Evolutionary conservation across 176 grass and related monocot genomes (phyloP).

Genomic region (Ampelocalamus luodianensis): DNA sequence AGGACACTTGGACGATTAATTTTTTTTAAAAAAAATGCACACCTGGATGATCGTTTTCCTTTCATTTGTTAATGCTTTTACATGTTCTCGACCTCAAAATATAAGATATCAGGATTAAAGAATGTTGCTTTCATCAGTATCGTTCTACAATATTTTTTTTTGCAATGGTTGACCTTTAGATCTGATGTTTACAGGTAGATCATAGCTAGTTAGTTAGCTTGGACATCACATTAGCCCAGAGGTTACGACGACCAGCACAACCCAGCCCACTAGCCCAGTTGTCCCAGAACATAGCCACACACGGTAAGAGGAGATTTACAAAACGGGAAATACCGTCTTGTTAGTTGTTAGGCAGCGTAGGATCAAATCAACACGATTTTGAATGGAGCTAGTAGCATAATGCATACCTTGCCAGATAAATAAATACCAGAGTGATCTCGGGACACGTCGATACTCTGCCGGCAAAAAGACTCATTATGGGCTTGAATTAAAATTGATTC

Average conservation of each 20-base stretch:
- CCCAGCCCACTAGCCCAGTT: not conserved
- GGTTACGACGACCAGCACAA: not conserved
- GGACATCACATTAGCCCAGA: not conserved
- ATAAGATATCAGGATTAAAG: not conserved
- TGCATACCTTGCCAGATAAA: not conserved
- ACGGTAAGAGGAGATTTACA: not conserved
- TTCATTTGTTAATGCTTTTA: not conserved
- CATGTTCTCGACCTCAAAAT: conserved; percentile 7
- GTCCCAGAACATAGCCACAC: not conserved
- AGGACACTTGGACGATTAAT: not conserved
- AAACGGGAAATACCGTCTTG: not conserved
- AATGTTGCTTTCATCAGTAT: conserved; percentile 10
- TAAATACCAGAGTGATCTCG: not conserved
- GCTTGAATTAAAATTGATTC: no score
- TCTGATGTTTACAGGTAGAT: not conserved
- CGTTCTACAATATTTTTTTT: not conserved
- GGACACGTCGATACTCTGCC: conserved; percentile 14
- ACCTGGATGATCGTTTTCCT: conserved; percentile 4
- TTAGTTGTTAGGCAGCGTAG: not conserved
- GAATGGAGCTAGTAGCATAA: not conserved
- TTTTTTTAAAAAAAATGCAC: not conserved
- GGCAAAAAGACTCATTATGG: no score
- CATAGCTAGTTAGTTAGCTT: not conserved
- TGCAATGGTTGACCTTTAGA: not conserved
- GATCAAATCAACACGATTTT: conserved; percentile 12